Evolutionary conservation across 495 filamentous ascomycete genomes (phyloP).

Genomic region (Penicillium canescens): DNA sequence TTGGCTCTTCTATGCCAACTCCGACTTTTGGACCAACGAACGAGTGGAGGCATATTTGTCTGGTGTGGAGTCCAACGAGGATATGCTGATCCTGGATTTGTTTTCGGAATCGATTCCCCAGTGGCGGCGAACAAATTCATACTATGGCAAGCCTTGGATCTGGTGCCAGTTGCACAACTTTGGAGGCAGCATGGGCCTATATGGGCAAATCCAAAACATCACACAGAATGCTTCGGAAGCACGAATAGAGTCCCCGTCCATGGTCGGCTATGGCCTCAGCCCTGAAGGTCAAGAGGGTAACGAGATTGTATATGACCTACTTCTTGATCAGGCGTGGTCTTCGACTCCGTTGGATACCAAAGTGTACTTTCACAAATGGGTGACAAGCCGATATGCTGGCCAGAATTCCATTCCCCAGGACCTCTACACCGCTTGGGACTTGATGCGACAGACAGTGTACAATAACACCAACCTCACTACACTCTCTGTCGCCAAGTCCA

Average conservation of each 20-base stretch:
- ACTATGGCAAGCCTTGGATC: slow-evolving; percentile 56
- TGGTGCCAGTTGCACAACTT: slow-evolving; percentile 53
- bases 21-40: slow-evolving; percentile 50
- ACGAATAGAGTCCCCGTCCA: slow-evolving; percentile 30
- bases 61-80: slow-evolving; percentile 41
- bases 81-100: slow-evolving; percentile 55
- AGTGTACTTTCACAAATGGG: slow-evolving; percentile 51
- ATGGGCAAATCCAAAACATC: slow-evolving; percentile 52
- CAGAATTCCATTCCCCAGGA: slow-evolving; percentile 29
- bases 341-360: slow-evolving; percentile 41
- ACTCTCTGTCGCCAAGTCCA: slow-evolving; percentile 46
- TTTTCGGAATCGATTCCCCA: slow-evolving; percentile 52
- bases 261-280: slow-evolving; percentile 49
- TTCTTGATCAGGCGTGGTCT: slow-evolving; percentile 54
- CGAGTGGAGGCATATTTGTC: slow-evolving; percentile 50
- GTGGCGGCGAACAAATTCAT: slow-evolving; percentile 52
- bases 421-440: slow-evolving; percentile 49
- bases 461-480: slow-evolving; percentile 52
- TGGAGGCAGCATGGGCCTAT: slow-evolving; percentile 52
- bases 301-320: slow-evolving; percentile 52
- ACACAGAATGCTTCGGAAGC: slow-evolving; percentile 49
- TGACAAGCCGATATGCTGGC: slow-evolving; percentile 42
- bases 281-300: slow-evolving; percentile 58
- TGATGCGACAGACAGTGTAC: slow-evolving; percentile 47
- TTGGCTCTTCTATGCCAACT: slow-evolving; percentile 50